A percentile compares a stretch with the other conserved stretches of the same genome.
phyloP scores from a whole-genome alignment of 2,329 filamentous ascomycete genomes.

The Hortaea werneckii region DNA sequence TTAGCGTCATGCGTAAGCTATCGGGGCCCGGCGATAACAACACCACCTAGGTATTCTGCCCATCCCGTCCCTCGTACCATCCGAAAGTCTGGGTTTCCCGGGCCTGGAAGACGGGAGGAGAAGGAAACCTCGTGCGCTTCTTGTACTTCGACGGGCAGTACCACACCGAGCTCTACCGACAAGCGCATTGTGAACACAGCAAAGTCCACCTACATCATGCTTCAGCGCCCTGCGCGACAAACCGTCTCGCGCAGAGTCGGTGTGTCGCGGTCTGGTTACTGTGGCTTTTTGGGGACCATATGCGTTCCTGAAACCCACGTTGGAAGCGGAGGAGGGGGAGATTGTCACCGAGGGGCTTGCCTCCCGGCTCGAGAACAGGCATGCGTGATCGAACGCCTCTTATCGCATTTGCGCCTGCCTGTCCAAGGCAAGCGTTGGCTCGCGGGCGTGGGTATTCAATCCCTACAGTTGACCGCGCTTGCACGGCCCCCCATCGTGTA shows the following conservation, averaged over 20 bases:
- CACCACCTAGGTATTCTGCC: too few relatives aligned
- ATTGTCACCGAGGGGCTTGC: too few relatives aligned
- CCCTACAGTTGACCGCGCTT: neutral
- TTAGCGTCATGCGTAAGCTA: too few relatives aligned
- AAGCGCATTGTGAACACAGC: neutral
- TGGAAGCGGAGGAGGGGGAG: too few relatives aligned
- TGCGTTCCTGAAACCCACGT: too few relatives aligned
- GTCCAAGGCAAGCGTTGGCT: neutral
- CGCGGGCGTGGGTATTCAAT: too few relatives aligned
- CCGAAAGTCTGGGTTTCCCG: neutral
- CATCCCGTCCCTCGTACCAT: neutral
- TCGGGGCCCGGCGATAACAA: too few relatives aligned
- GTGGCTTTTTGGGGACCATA: neutral
- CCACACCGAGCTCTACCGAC: slow-evolving; percentile 3
- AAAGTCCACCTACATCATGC: neutral
- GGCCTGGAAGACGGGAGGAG: neutral
- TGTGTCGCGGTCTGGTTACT: slow-evolving; percentile 3
- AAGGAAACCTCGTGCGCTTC: slow-evolving; percentile 1
- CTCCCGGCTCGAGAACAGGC: neutral
- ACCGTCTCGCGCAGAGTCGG: neutral
- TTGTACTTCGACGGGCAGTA: neutral
- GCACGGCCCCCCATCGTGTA: neutral
- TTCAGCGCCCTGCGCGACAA: neutral
- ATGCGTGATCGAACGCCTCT: neutral
- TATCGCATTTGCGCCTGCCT: slow-evolving; percentile 2